phyloP scores from a whole-genome alignment of 2,329 filamentous ascomycete species.

The Xylariaceae sp. region DNA sequence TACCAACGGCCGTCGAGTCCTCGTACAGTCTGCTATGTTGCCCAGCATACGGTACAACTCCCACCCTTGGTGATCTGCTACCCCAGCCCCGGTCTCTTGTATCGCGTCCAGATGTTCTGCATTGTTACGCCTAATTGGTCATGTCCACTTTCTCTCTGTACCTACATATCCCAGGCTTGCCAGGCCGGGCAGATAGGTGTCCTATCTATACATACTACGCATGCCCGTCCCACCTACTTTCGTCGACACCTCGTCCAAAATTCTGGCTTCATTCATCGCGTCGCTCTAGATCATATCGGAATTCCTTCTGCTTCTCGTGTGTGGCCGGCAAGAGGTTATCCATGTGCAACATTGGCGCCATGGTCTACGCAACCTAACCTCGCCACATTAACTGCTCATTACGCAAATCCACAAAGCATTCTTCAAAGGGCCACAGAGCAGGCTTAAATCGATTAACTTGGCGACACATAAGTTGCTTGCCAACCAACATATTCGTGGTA shows the following conservation, averaged over 20 bases:
- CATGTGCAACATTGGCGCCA: conserved; percentile 20
- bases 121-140: no score
- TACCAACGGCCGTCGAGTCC: conserved; percentile 12
- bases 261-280: background rate
- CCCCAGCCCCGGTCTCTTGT: conserved; percentile 12
- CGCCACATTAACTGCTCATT: conserved; percentile 2
- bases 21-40: conserved; percentile 16
- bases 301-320: background rate
- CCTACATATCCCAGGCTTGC: no score
- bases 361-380: conserved; percentile 11
- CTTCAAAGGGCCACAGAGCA: background rate
- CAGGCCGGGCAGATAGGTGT: no score
- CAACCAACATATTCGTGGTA: background rate
- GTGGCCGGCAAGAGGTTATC: no score
- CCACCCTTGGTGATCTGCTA: conserved; percentile 20
- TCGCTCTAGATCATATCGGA: conserved; percentile 3
- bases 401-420: conserved; percentile 4
- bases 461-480: conserved; percentile 1
- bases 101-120: no score
- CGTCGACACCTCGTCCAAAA: no score
- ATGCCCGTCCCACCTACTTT: no score
- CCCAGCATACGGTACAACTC: conserved; percentile 16
- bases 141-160: no score
- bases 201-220: no score
- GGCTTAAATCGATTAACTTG: background rate